Evolutionary conservation across 2,329 filamentous ascomycete species (phyloP), one percentile per base, ranked within the genome.

Genomic region (Fonsecaea erecta): DNA sequence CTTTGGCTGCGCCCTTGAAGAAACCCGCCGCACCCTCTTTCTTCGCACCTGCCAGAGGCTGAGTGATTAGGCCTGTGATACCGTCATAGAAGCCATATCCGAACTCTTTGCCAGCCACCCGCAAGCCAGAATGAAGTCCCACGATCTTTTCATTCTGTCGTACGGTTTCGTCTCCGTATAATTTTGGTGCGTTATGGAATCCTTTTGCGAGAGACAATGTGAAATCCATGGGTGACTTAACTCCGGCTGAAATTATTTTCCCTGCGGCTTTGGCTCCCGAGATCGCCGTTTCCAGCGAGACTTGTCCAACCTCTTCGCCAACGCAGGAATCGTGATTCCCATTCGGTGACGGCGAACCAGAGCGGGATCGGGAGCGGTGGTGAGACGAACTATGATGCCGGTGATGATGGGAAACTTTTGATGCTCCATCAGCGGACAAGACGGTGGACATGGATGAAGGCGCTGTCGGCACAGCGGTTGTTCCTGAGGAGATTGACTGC

Each of bases 91-190:
- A 80, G 0, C 92, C 92, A 62, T 89, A 85, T 0, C 88, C 88
- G 64, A 95, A 88, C 73, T 92, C 90, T 76, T 90, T 92, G 1
- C 90, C 86, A 3, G 93, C 93, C 52, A 92, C 88, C 67, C 84
- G 88, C 28, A 97, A 77, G 0, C 93, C 93, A 68, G 88, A 91
- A 59, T 86, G 84, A 56, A 96, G 80, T 58, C 88, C 90, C 0
- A 90, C 93, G 3, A 97, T 90, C 71, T 91, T 92, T 64, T 92
- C 90, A 0, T 85, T 81, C n/a, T 90, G 89, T 8, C 91, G 85
- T 0, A 97, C 88, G 0, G 88, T 93, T 1, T 91, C 87, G 72
- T 96, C 93, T 48, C 93, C 90, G 74, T 97, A 97, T 0, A 97
- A 80, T 70, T 86, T 89, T 0, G 93, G 93, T 5, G 91, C 89